Base-by-base conservation (phyloP, 768 basidiomycete genomes). In the Cyclocybe cylindracea region DNA sequence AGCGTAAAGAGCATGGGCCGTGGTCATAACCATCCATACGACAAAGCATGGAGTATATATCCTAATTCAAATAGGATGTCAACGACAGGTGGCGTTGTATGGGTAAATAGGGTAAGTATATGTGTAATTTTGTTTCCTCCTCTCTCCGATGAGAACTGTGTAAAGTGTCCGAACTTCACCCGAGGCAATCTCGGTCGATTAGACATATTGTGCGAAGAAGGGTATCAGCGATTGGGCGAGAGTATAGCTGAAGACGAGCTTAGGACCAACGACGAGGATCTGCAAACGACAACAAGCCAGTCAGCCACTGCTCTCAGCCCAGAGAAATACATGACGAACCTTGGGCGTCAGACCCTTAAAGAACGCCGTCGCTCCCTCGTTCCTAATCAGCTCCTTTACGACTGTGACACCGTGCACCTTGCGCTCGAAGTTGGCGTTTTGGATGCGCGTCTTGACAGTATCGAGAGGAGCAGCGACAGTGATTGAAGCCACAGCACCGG, bases 341-440 rank as follows among this genome's bases (percentile, higher is more conserved):
- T 98, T 99, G 47, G 96, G 96, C 19, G 94, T 98, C 57, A 98
- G 76, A 13, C 96, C 96, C 77, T 99, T 98, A 82, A 98, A 97
- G 72, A 98, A 89, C 13, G 91, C 94, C 0, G 72, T 65, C 1
- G 78, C 55, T 16, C 96, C 96, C 71, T 99, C 96, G 51, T 92
- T 84, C 68, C 84, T 86, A 61, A 98, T 66, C 48, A 98, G 79
- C 24, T 97, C 95, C 65, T 80, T 84, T 51, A 98, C 72, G 41
- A 98, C 90, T 1, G 84, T 85, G 56, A 88, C 55, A 4, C 96
- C 96, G 43, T 78, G 76, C 10, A 90, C 88, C 63, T 91, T 91
- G 46, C 76, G 78, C 70, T 94, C 91, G 66, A 98, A 99, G 77
- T 97, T 96, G 52, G 95, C 96, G 69, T 98, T 97, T 69, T 99